These are phyloP conservation scores for Scenedesmus sp. DNA, from an alignment of 163 green algal genomes.

Conservation along the genomic window DNA sequence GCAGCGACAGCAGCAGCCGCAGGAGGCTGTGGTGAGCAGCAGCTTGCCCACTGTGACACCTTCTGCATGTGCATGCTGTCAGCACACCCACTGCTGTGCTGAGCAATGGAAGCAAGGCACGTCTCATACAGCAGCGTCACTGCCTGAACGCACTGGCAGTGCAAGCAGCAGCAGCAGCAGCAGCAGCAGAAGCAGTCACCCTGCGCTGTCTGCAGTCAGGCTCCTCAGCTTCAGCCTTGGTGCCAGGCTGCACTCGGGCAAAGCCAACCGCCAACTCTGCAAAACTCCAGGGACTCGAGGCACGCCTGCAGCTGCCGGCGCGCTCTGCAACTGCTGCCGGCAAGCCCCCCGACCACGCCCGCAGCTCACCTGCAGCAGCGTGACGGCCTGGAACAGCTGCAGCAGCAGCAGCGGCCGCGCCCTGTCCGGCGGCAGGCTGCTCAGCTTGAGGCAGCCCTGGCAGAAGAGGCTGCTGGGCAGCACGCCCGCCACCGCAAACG, in stretches of 20 bases:
- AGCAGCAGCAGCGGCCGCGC: constrained; percentile 48
- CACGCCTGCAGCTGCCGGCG: background rate
- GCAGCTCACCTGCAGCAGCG: constrained; percentile 32
- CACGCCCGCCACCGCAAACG: constrained; percentile 38
- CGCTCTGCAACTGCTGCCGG: background rate
- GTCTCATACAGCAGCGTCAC: constrained; percentile 38
- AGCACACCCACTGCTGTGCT: too few relatives aligned
- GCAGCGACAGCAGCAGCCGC: background rate
- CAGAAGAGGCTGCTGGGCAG: constrained; percentile 39
- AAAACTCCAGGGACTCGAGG: too few relatives aligned
- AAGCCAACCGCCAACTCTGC: too few relatives aligned
- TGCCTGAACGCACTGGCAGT: constrained; percentile 38
- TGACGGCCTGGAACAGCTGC: constrained; percentile 53
- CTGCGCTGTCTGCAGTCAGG: too few relatives aligned
- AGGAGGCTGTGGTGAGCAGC: background rate
- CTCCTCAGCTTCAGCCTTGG: too few relatives aligned
- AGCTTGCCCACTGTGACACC: background rate
- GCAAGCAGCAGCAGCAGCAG: too few relatives aligned
- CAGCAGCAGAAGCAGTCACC: too few relatives aligned
- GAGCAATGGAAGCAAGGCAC: too few relatives aligned
- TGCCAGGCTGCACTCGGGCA: too few relatives aligned
- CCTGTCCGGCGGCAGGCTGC: constrained; percentile 20
- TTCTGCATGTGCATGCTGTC: background rate
- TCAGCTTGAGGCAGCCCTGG: background rate
- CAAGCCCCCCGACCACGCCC: background rate